Evolutionary conservation across 176 grass and related monocot genomes (phyloP), one percentile per base, ranked within the genome.

Genomic region (Paspalum vaginatum): DNA sequence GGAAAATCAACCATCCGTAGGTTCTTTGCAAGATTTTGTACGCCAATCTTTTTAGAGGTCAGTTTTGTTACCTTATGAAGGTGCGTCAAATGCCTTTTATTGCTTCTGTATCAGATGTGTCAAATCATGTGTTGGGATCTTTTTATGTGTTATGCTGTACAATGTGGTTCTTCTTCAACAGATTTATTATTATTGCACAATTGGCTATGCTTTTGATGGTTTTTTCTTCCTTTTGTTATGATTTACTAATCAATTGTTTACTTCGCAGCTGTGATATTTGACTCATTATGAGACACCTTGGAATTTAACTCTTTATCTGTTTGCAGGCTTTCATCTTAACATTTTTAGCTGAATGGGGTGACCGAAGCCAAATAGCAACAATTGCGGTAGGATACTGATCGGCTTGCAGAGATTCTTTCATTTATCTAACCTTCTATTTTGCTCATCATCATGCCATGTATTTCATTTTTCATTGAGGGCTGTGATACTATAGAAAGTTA

Each of bases 351-450:
- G 91, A 97, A 83, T 93, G 88, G 94, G 94, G 94, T 0, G 88
- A 97, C 68, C 94, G 91, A 55, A 97, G 94, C 84, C 94, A 97
- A 76, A 97, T 97, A 84, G 94, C 91, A 83, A 97, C 94, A 37
- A 97, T 97, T 14, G 94, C 88, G 5, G 88, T 97, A 84, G 82
- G 80, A 14, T 49, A 37, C 27, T 69, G 0, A 18, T 78, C 46
- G 45, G 43, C 27, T 68, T 59, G 27, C 13, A 7, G 32, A 41
- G 22, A 67, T 43, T 54, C 17, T 17, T 68, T 59, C 26, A 60
- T 78, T 16, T 70, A 59, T 61, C 27, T 50, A 18, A 44, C 13
- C 3, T 64, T 8, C 20, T 61, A 9, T 70, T 22, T 56, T 80
- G 47, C 46, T 46, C 12, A 26, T 26, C 12, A 72, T 22, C 8